Percentiles rank a stretch among this genome's conserved stretches.
Evolutionary conservation across 2,329 filamentous ascomycete species (phyloP).

Genomic region (Aureobasidium sp.): DNA sequence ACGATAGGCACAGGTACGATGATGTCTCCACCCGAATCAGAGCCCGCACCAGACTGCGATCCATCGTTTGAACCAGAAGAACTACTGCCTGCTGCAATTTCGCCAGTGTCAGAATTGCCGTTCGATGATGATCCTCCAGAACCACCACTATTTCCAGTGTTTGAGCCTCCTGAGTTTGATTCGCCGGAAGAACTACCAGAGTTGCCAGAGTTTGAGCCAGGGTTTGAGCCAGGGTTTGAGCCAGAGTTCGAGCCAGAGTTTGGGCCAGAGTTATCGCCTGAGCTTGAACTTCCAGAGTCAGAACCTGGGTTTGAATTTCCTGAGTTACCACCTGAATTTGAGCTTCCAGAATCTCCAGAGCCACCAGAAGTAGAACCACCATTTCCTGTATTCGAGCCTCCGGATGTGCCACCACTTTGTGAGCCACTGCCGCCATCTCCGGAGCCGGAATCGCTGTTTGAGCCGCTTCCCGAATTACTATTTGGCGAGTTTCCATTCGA

Average conservation of each 20-base stretch:
- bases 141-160: background rate
- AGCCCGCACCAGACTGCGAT: background rate
- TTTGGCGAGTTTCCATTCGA: background rate
- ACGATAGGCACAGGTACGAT: constrained; percentile 4
- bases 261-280: constrained; percentile 8
- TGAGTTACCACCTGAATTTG: background rate
- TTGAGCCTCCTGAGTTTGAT: background rate
- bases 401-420: background rate
- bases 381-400: background rate
- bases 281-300: background rate
- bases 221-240: no score
- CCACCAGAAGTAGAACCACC: background rate
- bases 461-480: background rate
- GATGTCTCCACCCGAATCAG: background rate
- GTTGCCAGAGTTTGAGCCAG: constrained; percentile 9
- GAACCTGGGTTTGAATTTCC: background rate
- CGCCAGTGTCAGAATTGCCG: background rate
- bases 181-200: constrained; percentile 3
- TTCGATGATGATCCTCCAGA: background rate
- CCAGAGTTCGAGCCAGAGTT: no score
- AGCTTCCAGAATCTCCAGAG: background rate
- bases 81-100: constrained; percentile 12
- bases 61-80: background rate
- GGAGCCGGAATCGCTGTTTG: background rate
- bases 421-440: background rate